phyloP scores from a whole-genome alignment of 1,284 basidiomycete genomes.

The Abortiporus biennis region DNA sequence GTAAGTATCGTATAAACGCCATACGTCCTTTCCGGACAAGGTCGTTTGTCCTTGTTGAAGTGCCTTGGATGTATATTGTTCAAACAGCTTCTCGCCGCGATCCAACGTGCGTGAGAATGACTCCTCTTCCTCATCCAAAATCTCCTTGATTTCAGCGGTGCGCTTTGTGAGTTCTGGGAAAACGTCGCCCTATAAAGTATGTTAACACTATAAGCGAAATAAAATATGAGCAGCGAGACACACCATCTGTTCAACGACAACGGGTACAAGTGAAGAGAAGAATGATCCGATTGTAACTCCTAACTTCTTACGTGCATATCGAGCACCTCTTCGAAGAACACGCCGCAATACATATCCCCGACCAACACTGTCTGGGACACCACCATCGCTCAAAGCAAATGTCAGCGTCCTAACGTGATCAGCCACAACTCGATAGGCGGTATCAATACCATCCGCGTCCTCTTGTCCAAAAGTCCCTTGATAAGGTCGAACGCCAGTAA shows the following conservation, averaged over 20 bases:
- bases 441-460: slow-evolving; percentile 92
- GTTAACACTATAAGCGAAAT: slow-evolving; percentile 5
- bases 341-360: slow-evolving; percentile 94
- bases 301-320: slow-evolving; percentile 95
- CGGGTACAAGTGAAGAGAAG: slow-evolving; percentile 90
- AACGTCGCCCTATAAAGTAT: slow-evolving; percentile 60
- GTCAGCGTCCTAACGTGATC: slow-evolving; percentile 96
- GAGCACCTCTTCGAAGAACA: slow-evolving; percentile 87
- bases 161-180: slow-evolving; percentile 94
- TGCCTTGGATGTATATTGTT: slow-evolving; percentile 79
- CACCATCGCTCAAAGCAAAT: slow-evolving; percentile 94
- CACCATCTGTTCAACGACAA: slow-evolving; percentile 87
- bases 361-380: slow-evolving; percentile 94
- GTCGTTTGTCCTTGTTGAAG: slow-evolving; percentile 58
- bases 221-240: slow-evolving; percentile 15
- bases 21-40: slow-evolving; percentile 90
- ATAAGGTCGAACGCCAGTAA: slow-evolving; percentile 88
- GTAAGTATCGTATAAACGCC: slow-evolving; percentile 97
- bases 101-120: slow-evolving; percentile 96
- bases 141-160: slow-evolving; percentile 85
- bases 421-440: slow-evolving; percentile 94
- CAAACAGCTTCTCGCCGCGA: slow-evolving; percentile 95
- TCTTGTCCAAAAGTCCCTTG: slow-evolving; percentile 90
- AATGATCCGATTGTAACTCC: slow-evolving; percentile 92
- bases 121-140: slow-evolving; percentile 95